Evolutionary conservation across 306 rosid species (phyloP).

Genomic region (Gleditsia sinensis): DNA sequence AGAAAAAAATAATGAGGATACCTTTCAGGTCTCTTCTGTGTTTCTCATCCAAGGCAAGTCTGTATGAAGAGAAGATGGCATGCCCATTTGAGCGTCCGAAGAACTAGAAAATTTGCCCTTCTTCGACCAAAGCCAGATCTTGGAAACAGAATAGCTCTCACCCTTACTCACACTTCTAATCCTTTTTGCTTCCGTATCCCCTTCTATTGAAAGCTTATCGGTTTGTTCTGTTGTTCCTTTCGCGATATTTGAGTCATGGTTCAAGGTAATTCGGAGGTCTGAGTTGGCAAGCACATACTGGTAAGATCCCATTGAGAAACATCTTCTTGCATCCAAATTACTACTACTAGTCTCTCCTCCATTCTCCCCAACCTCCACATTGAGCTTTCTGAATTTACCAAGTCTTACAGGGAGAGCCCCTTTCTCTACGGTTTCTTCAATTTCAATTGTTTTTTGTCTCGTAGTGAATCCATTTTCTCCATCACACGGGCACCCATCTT

Average conservation of each 20-base stretch:
- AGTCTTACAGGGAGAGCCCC: constrained; percentile 85
- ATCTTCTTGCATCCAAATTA: constrained; percentile 93
- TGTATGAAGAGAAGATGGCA: constrained; percentile 65
- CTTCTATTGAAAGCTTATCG: constrained; percentile 47
- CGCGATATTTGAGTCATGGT: constrained; percentile 37
- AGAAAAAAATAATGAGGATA: constrained; percentile 42
- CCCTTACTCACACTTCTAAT: constrained; percentile 81
- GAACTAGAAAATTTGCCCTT: constrained; percentile 71
- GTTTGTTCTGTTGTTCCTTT: constrained; percentile 45
- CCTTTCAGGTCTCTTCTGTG: constrained; percentile 60
- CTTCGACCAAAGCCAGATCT: constrained; percentile 96
- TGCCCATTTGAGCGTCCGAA: constrained; percentile 56
- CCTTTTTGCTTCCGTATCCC: constrained; percentile 81
- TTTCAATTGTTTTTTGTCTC: constrained; percentile 59
- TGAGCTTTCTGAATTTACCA: constrained; percentile 74
- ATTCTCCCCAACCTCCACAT: constrained; percentile 51
- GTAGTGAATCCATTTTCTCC: constrained; percentile 52
- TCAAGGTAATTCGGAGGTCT: constrained; percentile 70
- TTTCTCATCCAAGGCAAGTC: constrained; percentile 76
- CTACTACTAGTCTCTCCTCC: constrained; percentile 93
- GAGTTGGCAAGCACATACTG: constrained; percentile 82
- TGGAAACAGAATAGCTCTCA: constrained; percentile 93
- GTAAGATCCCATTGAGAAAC: constrained; percentile 94
- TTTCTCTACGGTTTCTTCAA: constrained; percentile 69
- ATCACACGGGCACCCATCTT: constrained; percentile 58